Conservation (phyloP, 192 early-diverging fungal species). For the Coemansia sp. region DNA sequence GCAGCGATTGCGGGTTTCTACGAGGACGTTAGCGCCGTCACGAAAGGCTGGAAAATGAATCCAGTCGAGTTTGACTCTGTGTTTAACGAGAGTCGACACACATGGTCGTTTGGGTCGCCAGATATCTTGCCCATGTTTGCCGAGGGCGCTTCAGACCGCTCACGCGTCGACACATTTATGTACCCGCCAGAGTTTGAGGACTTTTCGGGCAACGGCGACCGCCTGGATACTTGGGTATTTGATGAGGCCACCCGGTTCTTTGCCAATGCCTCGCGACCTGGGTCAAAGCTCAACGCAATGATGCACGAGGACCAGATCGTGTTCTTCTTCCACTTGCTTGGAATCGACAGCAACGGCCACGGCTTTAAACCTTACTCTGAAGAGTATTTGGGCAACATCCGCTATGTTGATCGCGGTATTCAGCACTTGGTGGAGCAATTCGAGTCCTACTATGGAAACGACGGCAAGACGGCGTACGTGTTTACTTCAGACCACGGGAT, state of each 20-base stretch:
- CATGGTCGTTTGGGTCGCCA: slow-evolving; percentile 97
- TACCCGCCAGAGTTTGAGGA: slow-evolving; percentile 85
- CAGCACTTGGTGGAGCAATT: slow-evolving; percentile 65
- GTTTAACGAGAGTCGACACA: slow-evolving; percentile 90
- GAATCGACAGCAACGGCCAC: slow-evolving; percentile 95
- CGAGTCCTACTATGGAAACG: slow-evolving; percentile 73
- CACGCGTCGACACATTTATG: slow-evolving; percentile 86
- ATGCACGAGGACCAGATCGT: slow-evolving; percentile 76
- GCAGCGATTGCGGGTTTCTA: slow-evolving; percentile 97
- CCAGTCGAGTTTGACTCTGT: slow-evolving; percentile 96
- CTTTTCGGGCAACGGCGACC: slow-evolving; percentile 81
- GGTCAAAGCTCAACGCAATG: slow-evolving; percentile 53
- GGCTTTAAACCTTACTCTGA: slow-evolving; percentile 77
- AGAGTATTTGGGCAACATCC: slow-evolving; percentile 86
- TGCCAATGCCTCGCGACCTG: slow-evolving; percentile 25
- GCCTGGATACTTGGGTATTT: slow-evolving; percentile 92
- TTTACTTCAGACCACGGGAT: slow-evolving; percentile 97
- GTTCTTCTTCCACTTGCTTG: slow-evolving; percentile 93
- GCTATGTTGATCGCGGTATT: slow-evolving; percentile 77
- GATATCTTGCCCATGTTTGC: slow-evolving; percentile 98
- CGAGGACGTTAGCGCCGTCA: slow-evolving; percentile 97
- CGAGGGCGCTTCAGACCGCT: slow-evolving; percentile 79
- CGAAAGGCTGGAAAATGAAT: slow-evolving; percentile 96
- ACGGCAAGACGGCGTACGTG: slow-evolving; percentile 83
- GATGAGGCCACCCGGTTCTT: slow-evolving; percentile 76